Percentiles rank a stretch among this genome's conserved stretches.
Evolutionary conservation across 2,329 filamentous ascomycete species (phyloP).

Genomic region (Ophiostoma ulmi): DNA sequence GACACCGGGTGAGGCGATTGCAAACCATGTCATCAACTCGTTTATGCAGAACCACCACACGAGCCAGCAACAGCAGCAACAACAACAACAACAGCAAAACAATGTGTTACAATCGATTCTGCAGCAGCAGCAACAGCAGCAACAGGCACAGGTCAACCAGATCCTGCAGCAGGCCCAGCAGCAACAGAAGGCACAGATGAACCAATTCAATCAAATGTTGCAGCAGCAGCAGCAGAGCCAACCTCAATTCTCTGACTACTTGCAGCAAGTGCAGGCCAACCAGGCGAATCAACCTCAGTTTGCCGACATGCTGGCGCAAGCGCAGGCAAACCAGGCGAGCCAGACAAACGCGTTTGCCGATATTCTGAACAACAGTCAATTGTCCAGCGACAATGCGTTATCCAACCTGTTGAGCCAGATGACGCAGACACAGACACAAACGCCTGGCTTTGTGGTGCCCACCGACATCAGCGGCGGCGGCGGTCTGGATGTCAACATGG

Average conservation of each 20-base stretch:
- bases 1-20: conserved; percentile 16
- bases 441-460: background rate
- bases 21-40: conserved; percentile 11
- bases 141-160: conserved; percentile 12
- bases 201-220: background rate
- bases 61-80: conserved; percentile 19
- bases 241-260: background rate
- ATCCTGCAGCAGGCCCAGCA: conserved; percentile 19
- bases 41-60: conserved; percentile 2
- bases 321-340: background rate
- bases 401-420: background rate
- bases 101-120: background rate
- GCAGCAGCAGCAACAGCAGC: conserved; percentile 11
- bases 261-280: background rate
- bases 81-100: conserved; percentile 17
- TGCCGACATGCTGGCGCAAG: background rate
- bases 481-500: background rate
- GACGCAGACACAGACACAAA: background rate
- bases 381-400: background rate
- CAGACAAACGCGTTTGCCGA: background rate
- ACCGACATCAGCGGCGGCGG: conserved; percentile 1
- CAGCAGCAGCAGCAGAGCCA: background rate
- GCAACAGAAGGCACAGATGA: background rate
- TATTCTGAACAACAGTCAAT: background rate
- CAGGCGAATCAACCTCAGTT: conserved; percentile 5